phyloP scores from a whole-genome alignment of 2,329 filamentous ascomycete genomes.

The Colletotrichum sp. region DNA sequence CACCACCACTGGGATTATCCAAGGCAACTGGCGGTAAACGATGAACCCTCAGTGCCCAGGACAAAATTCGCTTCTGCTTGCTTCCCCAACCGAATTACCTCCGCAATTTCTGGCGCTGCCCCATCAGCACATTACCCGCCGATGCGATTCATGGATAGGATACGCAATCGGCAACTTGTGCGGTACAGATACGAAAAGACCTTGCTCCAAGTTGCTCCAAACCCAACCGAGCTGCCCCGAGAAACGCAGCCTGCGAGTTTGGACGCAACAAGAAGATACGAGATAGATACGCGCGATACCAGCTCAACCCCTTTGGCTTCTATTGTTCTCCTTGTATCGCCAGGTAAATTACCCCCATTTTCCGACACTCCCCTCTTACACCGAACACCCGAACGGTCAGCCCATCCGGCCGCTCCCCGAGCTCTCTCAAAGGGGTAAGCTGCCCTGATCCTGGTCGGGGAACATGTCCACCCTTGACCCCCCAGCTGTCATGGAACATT shows the following conservation, averaged over 20 bases:
- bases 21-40: not conserved
- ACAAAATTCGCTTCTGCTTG: not conserved
- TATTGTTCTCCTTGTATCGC: not conserved
- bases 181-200: not conserved
- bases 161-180: not conserved
- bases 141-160: not conserved
- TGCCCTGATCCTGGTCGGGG: not conserved
- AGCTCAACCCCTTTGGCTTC: not conserved
- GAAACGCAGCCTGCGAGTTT: not conserved
- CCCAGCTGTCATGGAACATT: constrained; percentile 21
- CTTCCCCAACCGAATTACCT: not conserved
- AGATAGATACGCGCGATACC: not conserved
- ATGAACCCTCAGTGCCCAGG: not conserved
- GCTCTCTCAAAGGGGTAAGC: constrained; percentile 10
- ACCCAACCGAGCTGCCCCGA: not conserved
- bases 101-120: not conserved
- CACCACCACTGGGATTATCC: not conserved
- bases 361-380: not conserved
- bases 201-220: not conserved
- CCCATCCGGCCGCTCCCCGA: constrained; percentile 4
- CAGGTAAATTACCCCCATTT: not conserved
- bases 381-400: constrained; percentile 9
- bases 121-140: not conserved
- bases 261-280: not conserved
- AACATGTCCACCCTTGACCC: not conserved